Evolutionary conservation across 2,329 filamentous ascomycete genomes (phyloP).

Genomic region (Dendryphion nanum): DNA sequence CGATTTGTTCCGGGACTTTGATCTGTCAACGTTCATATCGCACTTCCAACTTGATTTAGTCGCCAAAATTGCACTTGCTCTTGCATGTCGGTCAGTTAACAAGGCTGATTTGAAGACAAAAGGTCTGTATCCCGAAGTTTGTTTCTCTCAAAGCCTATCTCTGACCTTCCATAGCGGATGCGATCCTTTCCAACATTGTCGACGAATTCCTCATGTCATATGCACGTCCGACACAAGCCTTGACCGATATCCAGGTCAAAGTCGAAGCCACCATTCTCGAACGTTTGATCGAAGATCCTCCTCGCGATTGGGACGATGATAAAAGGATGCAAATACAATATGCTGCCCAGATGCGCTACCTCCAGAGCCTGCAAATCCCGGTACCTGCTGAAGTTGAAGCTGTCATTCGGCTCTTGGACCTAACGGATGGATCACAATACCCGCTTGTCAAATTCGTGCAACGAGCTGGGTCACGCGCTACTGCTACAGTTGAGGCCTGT

Average conservation of each 20-base stretch:
- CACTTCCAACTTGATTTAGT: constrained; percentile 92
- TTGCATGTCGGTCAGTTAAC: constrained; percentile 82
- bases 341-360: constrained; percentile 62
- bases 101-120: constrained; percentile 84
- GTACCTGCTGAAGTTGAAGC: constrained; percentile 70
- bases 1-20: constrained; percentile 93
- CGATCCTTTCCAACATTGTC: constrained; percentile 81
- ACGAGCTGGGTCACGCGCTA: constrained; percentile 70
- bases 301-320: constrained; percentile 77
- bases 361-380: constrained; percentile 58
- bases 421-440: constrained; percentile 61
- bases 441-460: constrained; percentile 67
- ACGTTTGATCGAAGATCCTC: constrained; percentile 81
- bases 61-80: constrained; percentile 80
- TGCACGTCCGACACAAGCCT: constrained; percentile 56
- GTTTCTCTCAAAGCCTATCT: constrained; percentile 4
- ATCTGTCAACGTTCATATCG: constrained; percentile 91
- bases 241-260: constrained; percentile 64
- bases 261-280: constrained; percentile 81
- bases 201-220: constrained; percentile 75
- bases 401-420: constrained; percentile 66
- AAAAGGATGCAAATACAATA: constrained; percentile 67
- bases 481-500: constrained; percentile 69
- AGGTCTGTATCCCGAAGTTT: constrained; percentile 55
- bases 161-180: constrained; percentile 64